Conservation (phyloP, 768 basidiomycete genomes). For the Tricholoma flavovirens region DNA sequence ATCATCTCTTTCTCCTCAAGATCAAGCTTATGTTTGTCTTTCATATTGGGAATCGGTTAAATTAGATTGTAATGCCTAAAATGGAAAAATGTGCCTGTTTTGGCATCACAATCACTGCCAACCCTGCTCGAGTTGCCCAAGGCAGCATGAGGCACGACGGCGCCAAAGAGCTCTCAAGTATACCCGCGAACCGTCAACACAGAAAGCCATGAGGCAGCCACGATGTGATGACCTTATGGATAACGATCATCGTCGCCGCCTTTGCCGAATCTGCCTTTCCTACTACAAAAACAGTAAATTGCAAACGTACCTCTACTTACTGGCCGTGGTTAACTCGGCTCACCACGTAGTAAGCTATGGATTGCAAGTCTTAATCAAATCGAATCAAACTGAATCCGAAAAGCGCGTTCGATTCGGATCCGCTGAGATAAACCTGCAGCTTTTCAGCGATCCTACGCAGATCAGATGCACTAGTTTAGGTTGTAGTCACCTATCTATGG, state of each 20-base stretch:
- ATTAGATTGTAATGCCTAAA: conserved; percentile 10
- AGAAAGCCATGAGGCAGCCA: neutral
- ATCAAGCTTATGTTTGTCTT: neutral
- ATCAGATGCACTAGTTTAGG: no score
- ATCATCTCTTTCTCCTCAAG: neutral
- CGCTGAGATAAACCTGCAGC: no score
- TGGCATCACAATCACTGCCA: neutral
- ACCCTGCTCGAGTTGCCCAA: neutral
- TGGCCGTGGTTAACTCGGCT: neutral
- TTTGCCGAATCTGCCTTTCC: neutral
- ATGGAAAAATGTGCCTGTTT: neutral
- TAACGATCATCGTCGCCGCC: neutral
- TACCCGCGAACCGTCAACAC: no score
- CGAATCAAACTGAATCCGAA: no score
- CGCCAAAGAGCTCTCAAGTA: neutral
- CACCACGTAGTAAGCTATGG: neutral
- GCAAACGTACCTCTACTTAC: neutral
- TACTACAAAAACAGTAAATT: no score
- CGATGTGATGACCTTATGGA: neutral
- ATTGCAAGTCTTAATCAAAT: no score
- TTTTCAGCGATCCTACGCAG: no score
- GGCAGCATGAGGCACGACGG: neutral
- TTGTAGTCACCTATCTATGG: no score
- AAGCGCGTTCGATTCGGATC: no score
- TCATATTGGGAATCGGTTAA: neutral